Evolutionary conservation across 1,139 yeast genomes (phyloP), one percentile per base, ranked within the genome.

Genomic region (Yamadazyma dendronema): DNA sequence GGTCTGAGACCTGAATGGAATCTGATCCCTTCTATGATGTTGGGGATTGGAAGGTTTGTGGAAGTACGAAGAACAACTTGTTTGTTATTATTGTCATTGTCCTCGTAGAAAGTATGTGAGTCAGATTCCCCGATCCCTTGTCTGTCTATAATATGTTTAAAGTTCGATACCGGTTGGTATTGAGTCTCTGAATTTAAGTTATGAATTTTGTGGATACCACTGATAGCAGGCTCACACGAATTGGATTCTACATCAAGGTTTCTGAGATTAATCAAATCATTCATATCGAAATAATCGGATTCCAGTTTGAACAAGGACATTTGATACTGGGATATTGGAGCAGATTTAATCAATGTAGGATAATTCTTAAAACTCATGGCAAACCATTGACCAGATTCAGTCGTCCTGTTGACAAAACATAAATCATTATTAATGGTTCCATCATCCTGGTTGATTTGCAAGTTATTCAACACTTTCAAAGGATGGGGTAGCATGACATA

Each of bases 271-370:
- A 42, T 41, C 17, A 53, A 39, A 32, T 42, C 43, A 7, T 41
- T 9, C 21, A 22, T 15, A 24, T 35, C 40, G 11, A 21, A 26
- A 25, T 40, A 29, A 14, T 40, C 31, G 35, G 49, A 50, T n/a
- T 52, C 50, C 15, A 57, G 38, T 31, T 57, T 57, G 44, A 59
- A 59, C 33, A 70, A 52, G 11, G 61, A 41, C 37, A 74, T 52
- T 30, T 78, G 78, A 49, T 78, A 82, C 41, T 73, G 71, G 0
- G 89, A 79, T 3, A 75, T 53, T 0, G 95, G 92, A 0, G 97
- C 94, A 17, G 87, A 77, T 43, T 80, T 79, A 15, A 90, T 89
- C 36, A 89, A 59, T 0, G 94, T 80, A 0, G 97, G 96, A 53
- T 82, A 90, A 49, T 81, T 74, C 19, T 61, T 57, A 46, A 81